Evolutionary conservation across 148 eudicot genomes (phyloP), one percentile per base, ranked within the genome.

Genomic region (Bassia scoparia): DNA sequence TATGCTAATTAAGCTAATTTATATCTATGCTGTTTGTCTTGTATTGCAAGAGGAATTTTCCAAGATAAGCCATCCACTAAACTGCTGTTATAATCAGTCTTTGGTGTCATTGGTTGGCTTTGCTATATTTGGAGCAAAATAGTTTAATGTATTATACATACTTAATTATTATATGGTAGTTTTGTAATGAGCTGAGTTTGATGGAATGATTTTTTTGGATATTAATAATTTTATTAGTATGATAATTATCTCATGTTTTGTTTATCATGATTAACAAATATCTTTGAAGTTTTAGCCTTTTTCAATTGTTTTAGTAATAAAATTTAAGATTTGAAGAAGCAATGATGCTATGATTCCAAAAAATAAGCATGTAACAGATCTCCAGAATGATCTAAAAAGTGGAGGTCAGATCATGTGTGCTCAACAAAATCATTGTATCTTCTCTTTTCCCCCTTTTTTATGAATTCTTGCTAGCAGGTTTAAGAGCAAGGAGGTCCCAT

Each of bases 51-150:
- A 76, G 31, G 69, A 52, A 69, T 69, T 76, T 76, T 62, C 31
- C 61, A 33, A 67, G 66, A 75, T 75, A 65, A 54, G 67, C 67
- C 63, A 59, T 70, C 71, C 58, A 44, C 67, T 62, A n/a, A 35
- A 35, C 44, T 62, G 70, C 9, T 74, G 63, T 74, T 52, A 34
- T 65, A 30, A 53, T 65, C 71, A 74, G 54, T 37, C 41, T 63
- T 60, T 50, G 29, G 23, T 74, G 66, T 71, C 54, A 78, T 72
- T 76, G 72, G 76, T 73, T 81, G 76, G 72, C 69, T 71, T n/a
- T 80, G 20, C 59, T 69, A 50, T 24, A 41, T 18, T 38, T 18
- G 54, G 26, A 50, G 56, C 23, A 53, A 41, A 43, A 67, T 53
- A 66, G 10, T 70, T 61, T 8, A 61, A 18, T 69, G 63, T 72